Percentiles rank a stretch among this genome's conserved stretches.
Conservation (phyloP, 108 stramenopile species). For the Cyclotella atomus region DNA sequence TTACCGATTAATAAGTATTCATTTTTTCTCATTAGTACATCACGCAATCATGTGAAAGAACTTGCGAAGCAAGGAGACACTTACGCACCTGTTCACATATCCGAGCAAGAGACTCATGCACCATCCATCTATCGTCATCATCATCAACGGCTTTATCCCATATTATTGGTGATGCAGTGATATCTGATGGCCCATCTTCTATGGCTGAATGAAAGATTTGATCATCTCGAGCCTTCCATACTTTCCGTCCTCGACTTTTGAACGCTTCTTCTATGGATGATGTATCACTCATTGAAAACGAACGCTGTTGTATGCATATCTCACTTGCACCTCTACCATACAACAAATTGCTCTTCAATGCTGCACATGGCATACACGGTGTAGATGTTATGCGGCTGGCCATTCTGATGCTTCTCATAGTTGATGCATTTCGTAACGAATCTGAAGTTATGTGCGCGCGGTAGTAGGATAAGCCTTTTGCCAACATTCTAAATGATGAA, state of each 20-base stretch:
- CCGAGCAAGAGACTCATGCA: slow-evolving; percentile 34
- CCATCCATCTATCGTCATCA: slow-evolving; percentile 27
- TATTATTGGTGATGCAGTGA: slow-evolving; percentile 7
- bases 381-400: no score
- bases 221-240: slow-evolving; percentile 31
- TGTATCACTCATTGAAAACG: neutral
- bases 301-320: neutral
- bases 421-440: no score
- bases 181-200: neutral
- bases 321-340: neutral
- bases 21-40: neutral
- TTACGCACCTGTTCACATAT: slow-evolving; percentile 52
- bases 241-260: slow-evolving; percentile 34
- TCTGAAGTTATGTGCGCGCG: no score
- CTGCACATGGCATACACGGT: no score
- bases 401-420: no score
- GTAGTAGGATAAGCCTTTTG: no score
- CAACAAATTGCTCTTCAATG: no score
- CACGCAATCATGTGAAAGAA: no score
- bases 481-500: no score
- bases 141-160: slow-evolving; percentile 46
- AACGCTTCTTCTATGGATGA: neutral
- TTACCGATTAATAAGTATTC: no score
- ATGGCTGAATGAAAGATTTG: neutral
- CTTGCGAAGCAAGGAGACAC: no score